These are phyloP conservation scores for Arachnomyces sp. DNA, from an alignment of 2,329 filamentous ascomycete genomes.

Conservation along the genomic window DNA sequence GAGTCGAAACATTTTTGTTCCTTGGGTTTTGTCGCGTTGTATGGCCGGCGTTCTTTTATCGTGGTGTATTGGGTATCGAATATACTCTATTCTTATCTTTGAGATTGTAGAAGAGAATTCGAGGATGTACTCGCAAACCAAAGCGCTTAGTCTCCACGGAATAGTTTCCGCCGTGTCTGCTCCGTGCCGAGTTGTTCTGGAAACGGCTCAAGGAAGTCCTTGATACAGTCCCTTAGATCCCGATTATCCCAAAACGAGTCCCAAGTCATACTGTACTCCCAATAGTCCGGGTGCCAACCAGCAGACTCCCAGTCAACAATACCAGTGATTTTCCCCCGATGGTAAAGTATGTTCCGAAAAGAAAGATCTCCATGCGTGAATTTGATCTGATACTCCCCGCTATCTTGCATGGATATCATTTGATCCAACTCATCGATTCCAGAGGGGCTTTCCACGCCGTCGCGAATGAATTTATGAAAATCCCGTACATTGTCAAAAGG, in stretches of 20 bases:
- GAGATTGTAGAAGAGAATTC: no score
- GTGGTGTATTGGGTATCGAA: constrained; percentile 12
- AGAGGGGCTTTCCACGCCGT: constrained; percentile 14
- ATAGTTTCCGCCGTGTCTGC: constrained; percentile 30
- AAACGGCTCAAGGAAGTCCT: constrained; percentile 31
- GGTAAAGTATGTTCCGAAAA: constrained; percentile 20
- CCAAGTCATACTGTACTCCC: constrained; percentile 36
- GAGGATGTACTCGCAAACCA: no score
- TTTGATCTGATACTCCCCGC: not conserved
- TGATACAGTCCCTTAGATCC: constrained; percentile 20
- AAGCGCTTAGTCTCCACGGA: constrained; percentile 24
- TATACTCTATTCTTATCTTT: no score
- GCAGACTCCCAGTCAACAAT: constrained; percentile 42
- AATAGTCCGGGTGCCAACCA: constrained; percentile 40
- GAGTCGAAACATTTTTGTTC: no score
- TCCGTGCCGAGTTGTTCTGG: constrained; percentile 38
- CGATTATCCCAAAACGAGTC: constrained; percentile 21
- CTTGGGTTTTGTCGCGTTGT: no score
- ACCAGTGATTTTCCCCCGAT: constrained; percentile 32
- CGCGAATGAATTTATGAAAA: constrained; percentile 25
- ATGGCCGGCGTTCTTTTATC: no score
- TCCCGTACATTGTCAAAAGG: constrained; percentile 27
- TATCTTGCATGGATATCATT: constrained; percentile 3
- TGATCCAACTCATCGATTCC: constrained; percentile 6
- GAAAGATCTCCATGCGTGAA: constrained; percentile 8